A percentile compares a stretch with the other conserved stretches of the same genome.
Evolutionary conservation across 305 asterid species (phyloP).

Genomic region (Solanum aculeatissimum): DNA sequence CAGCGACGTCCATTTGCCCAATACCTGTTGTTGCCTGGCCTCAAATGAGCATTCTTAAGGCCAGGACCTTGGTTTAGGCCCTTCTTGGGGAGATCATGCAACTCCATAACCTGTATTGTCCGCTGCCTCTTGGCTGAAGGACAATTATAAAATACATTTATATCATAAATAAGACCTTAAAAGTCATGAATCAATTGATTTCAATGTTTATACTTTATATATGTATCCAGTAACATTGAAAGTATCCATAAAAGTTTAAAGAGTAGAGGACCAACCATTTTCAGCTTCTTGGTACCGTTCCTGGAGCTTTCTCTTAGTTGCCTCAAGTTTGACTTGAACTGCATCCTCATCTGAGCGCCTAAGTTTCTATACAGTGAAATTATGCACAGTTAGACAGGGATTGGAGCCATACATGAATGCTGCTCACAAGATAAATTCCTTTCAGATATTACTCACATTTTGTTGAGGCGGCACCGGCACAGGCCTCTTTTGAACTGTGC

Average conservation of each 20-base stretch:
- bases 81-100: slow-evolving; percentile 75
- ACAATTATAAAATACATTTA: not conserved
- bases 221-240: not conserved
- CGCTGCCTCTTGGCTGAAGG: slow-evolving; percentile 77
- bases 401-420: not conserved
- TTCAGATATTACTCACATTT: slow-evolving; percentile 33
- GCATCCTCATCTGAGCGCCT: slow-evolving; percentile 33
- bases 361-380: slow-evolving; percentile 16
- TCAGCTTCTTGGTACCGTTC: slow-evolving; percentile 90
- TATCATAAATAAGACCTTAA: not conserved
- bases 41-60: slow-evolving; percentile 36
- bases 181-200: not conserved
- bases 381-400: not conserved
- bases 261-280: slow-evolving; percentile 44
- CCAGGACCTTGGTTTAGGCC: slow-evolving; percentile 2
- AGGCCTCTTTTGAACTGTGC: slow-evolving; percentile 37
- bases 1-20: slow-evolving; percentile 47
- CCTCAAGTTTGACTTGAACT: slow-evolving; percentile 50
- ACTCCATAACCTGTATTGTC: slow-evolving; percentile 81
- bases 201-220: not conserved
- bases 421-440: not conserved
- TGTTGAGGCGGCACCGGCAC: slow-evolving; percentile 28
- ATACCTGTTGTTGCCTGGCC: slow-evolving; percentile 49
- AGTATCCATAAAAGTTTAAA: not conserved
- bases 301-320: slow-evolving; percentile 88